Percentiles rank a stretch among this genome's conserved stretches.
Evolutionary conservation across 305 asterid species (phyloP).

Genomic region (Galium porrigens): DNA sequence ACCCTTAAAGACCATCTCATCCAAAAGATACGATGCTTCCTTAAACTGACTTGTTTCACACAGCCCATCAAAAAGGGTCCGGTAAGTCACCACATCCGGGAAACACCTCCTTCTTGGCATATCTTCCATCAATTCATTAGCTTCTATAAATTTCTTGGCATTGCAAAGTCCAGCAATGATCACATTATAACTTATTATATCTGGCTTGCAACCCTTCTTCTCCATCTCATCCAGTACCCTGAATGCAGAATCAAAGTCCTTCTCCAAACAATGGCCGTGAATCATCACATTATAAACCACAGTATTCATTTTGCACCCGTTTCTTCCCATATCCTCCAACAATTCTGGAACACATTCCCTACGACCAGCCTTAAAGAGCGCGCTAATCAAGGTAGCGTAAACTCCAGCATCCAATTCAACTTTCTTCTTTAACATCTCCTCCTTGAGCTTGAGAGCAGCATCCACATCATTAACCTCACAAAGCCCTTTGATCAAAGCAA

Average conservation of each 20-base stretch:
- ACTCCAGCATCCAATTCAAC: constrained; percentile 43
- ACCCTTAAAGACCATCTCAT: constrained; percentile 64
- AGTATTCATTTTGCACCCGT: constrained; percentile 42
- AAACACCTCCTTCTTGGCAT: constrained; percentile 48
- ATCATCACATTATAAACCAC: constrained; percentile 56
- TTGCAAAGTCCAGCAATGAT: constrained; percentile 46
- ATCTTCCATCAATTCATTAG: constrained; percentile 53
- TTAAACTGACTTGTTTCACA: constrained; percentile 37
- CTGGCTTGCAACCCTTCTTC: constrained; percentile 43
- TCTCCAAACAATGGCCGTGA: constrained; percentile 41
- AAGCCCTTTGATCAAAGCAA: constrained; percentile 49
- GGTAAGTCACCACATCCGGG: constrained; percentile 56
- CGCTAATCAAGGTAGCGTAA: constrained; percentile 54
- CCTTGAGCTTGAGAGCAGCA: constrained; percentile 38
- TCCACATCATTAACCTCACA: constrained; percentile 28
- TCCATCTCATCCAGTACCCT: constrained; percentile 43
- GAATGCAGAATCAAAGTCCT: constrained; percentile 48
- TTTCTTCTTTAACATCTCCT: constrained; percentile 47
- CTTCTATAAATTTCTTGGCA: constrained; percentile 37
- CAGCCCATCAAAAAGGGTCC: constrained; percentile 48
- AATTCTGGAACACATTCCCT: constrained; percentile 28
- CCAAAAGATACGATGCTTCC: constrained; percentile 47
- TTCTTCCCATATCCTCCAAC: constrained; percentile 46
- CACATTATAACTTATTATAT: constrained; percentile 50
- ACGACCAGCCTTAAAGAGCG: constrained; percentile 38